Evolutionary conservation across 805 yeast genomes (phyloP), one percentile per base, ranked within the genome.

Genomic region (Monosporozyma siamensis): DNA sequence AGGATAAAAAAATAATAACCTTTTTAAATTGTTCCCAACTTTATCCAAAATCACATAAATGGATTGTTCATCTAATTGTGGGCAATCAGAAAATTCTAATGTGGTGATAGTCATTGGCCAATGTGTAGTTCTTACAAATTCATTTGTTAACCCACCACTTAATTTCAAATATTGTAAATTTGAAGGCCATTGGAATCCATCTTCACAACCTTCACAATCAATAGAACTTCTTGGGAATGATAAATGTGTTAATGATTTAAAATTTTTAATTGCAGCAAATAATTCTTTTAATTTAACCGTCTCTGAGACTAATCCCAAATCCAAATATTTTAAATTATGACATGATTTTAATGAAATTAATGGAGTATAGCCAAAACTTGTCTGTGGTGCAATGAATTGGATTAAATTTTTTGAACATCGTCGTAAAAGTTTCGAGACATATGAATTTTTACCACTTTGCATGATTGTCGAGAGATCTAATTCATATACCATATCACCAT

Each of bases 331-430:
- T 44, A 90, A 65, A 23, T 72, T 69, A 18, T 65, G 65, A 59
- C 98, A 92, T 34, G 79, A 68, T 44, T 84, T 74, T 36, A 92
- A 68, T 40, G 94, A 79, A n/a, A 86, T 74, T 50, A 90, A 65
- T 1, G 97, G 97, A 2, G 95, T 83, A 39, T 79, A 73, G 0
- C 98, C 98, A 67, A 92, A 90, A 65, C 94, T 82, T 25, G 97
- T 81, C 58, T 90, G 97, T 3, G 97, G 95, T 0, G 97, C 96
- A 6, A 83, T 74, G 53, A 92, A 88, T 9, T 70, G 66, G 48
- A 78, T 74, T 39, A 92, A 65, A 30, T 70, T 72, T 15, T 70
- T 59, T 7, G 88, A 74, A 42, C 95, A 84, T 32, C 95, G 70
- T 53, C 95, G 75, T 43, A 92, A 66, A 6, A 92, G 59, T 49